Evolutionary conservation across 116 monocot species (phyloP).

Genomic region (Zostera marina): DNA sequence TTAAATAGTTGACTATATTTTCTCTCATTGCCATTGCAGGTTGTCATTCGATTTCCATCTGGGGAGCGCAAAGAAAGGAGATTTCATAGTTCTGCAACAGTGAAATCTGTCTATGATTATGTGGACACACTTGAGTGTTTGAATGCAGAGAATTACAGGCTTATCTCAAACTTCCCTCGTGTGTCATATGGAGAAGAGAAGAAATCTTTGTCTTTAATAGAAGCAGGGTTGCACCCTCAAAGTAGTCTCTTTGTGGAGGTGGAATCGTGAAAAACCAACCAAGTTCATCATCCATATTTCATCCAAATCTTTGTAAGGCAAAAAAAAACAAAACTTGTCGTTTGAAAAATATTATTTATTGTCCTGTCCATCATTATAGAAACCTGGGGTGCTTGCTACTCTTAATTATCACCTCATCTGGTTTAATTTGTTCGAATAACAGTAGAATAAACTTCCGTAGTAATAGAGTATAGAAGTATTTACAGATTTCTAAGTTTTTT

Average conservation of each 20-base stretch:
- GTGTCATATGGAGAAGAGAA: conserved; percentile 63
- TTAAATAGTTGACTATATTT: too few relatives aligned
- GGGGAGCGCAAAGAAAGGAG: conserved; percentile 93
- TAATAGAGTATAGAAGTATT: too few relatives aligned
- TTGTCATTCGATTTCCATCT: conserved; percentile 69
- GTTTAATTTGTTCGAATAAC: too few relatives aligned
- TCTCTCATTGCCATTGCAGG: conserved; percentile 14
- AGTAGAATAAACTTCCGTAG: not conserved
- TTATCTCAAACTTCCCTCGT: conserved; percentile 77
- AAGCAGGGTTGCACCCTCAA: conserved; percentile 85
- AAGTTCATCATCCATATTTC: too few relatives aligned
- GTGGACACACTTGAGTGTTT: conserved; percentile 80
- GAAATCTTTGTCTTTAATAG: conserved; percentile 42
- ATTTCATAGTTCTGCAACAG: conserved; percentile 40
- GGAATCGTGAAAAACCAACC: conserved; percentile 24
- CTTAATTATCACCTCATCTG: too few relatives aligned
- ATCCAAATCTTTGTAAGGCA: too few relatives aligned
- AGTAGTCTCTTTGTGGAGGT: conserved; percentile 75
- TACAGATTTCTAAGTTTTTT: too few relatives aligned
- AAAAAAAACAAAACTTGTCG: too few relatives aligned
- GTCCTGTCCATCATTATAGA: too few relatives aligned
- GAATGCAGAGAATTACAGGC: conserved; percentile 50
- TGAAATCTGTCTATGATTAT: conserved; percentile 58
- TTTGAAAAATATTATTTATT: too few relatives aligned
- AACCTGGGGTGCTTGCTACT: too few relatives aligned